Conservation (phyloP, 768 basidiomycete genomes). For the Leccinum imitatum region DNA sequence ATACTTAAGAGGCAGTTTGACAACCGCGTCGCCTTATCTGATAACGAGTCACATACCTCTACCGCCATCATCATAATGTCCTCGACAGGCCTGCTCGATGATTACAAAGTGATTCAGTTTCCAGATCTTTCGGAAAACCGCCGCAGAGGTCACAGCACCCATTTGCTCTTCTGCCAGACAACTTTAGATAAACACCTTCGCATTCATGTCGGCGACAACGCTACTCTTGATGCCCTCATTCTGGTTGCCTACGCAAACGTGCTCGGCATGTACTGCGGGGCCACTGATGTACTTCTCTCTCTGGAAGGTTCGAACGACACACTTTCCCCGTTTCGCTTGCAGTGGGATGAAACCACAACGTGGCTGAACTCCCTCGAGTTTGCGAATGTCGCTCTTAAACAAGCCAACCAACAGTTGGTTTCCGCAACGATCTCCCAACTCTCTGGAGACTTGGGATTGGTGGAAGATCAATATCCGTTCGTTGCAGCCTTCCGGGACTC, state of each 20-base stretch:
- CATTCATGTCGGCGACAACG: not conserved
- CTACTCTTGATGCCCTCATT: constrained; percentile 10
- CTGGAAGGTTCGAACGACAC: constrained; percentile 4
- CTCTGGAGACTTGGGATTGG: not conserved
- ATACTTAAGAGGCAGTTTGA: not conserved
- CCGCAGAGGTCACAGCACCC: constrained; percentile 2
- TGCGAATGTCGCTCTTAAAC: constrained; percentile 9
- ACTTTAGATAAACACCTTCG: constrained; percentile 4
- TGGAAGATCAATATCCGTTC: constrained; percentile 8
- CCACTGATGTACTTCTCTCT: constrained; percentile 22
- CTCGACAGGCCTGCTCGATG: not conserved
- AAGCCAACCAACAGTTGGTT: not conserved
- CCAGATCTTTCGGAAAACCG: constrained; percentile 24
- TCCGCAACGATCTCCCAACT: not conserved
- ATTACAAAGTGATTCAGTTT: constrained; percentile 10
- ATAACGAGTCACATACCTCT: constrained; percentile 1
- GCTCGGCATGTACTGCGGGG: constrained; percentile 25
- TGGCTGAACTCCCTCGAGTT: constrained; percentile 16
- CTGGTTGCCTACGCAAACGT: constrained; percentile 23
- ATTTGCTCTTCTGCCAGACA: constrained; percentile 3
- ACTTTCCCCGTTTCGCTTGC: constrained; percentile 12
- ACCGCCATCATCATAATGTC: not conserved
- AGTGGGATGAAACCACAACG: constrained; percentile 19
- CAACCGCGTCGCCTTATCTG: constrained; percentile 7
- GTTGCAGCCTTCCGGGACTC: constrained; percentile 18